phyloP scores from a whole-genome alignment of 306 rosid genomes.

The Castanospermum australe region DNA sequence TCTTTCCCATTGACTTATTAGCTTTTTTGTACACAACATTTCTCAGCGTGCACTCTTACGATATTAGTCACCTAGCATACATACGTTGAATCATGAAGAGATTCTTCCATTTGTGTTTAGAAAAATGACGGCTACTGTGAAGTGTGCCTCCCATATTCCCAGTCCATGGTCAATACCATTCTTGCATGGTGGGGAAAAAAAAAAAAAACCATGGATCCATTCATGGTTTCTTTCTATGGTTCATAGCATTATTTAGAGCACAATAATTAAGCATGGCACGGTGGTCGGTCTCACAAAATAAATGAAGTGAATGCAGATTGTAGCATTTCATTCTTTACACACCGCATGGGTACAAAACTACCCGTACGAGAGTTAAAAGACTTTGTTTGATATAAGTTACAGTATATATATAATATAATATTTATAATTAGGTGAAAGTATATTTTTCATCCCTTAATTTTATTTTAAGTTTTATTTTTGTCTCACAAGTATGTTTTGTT shows the following conservation, averaged over 20 bases:
- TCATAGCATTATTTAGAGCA: background rate
- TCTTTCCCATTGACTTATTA: background rate
- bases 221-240: background rate
- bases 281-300: background rate
- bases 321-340: background rate
- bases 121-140: background rate
- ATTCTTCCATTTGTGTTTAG: background rate
- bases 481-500: no score
- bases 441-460: no score
- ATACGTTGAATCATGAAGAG: background rate
- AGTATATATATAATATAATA: no score
- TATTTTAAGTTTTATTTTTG: no score
- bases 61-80: background rate
- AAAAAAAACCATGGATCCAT: background rate
- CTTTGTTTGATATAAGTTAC: no score
- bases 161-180: background rate
- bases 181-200: background rate
- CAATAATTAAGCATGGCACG: background rate
- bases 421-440: no score
- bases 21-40: background rate
- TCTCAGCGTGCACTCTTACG: background rate
- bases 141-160: background rate
- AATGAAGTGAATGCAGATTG: background rate
- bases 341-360: background rate
- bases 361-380: no score